Percentiles rank a stretch among this genome's conserved stretches.
phyloP scores from a whole-genome alignment of 768 basidiomycete genomes.

The Suillus hirtellus region DNA sequence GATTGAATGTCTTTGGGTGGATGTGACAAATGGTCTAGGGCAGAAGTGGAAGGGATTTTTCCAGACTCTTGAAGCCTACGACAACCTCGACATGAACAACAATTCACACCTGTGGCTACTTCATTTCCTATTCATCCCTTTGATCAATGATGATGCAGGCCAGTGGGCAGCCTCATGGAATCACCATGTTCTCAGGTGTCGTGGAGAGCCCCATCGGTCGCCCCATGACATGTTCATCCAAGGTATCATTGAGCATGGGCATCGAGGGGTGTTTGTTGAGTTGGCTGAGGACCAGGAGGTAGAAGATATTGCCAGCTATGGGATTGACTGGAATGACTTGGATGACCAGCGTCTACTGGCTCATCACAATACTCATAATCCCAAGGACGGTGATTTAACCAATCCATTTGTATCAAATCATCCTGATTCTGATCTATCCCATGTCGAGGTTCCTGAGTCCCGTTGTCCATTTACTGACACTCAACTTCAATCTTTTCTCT shows the following conservation, averaged over 20 bases:
- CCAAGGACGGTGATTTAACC: neutral
- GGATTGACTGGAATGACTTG: neutral
- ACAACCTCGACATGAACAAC: slow-evolving; percentile 35
- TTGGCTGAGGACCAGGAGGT: neutral
- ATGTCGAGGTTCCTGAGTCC: neutral
- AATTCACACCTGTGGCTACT: slow-evolving; percentile 44
- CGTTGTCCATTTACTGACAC: neutral
- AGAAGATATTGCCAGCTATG: slow-evolving; percentile 3
- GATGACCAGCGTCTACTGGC: neutral
- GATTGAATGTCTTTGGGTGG: slow-evolving; percentile 49
- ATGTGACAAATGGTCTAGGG: slow-evolving; percentile 41
- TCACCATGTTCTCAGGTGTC: slow-evolving; percentile 21
- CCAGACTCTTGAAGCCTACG: slow-evolving; percentile 31
- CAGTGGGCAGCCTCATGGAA: slow-evolving; percentile 43
- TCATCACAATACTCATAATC: neutral
- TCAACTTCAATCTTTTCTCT: neutral
- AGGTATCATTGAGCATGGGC: neutral
- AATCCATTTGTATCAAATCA: neutral
- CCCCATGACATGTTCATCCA: neutral
- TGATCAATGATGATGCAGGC: slow-evolving; percentile 37
- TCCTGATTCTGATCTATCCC: neutral
- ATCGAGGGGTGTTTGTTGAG: neutral
- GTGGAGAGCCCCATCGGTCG: neutral
- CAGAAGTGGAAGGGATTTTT: slow-evolving; percentile 46
- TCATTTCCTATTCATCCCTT: slow-evolving; percentile 39